phyloP scores from a whole-genome alignment of 768 basidiomycete species.

The Mycena galericulata region DNA sequence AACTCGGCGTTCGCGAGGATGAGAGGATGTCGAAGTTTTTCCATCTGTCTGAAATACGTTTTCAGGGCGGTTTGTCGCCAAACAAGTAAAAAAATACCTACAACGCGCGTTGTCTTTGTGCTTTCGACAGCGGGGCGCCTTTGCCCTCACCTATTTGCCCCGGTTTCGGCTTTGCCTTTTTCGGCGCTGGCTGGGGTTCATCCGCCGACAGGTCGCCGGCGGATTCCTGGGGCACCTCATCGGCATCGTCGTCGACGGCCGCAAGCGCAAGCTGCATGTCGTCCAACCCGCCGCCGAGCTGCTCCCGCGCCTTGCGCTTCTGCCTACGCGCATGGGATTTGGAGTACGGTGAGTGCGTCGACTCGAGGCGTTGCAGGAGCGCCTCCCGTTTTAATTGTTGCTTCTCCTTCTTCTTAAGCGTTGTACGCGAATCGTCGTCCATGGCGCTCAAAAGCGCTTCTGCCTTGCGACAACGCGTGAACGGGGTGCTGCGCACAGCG shows the following conservation, averaged over 20 bases:
- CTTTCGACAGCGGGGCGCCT: slow-evolving; percentile 64
- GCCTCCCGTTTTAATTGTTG: slow-evolving; percentile 73
- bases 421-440: slow-evolving; percentile 39
- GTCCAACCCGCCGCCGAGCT: slow-evolving; percentile 59
- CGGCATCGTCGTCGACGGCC: slow-evolving; percentile 56
- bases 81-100: slow-evolving; percentile 51
- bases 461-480: slow-evolving; percentile 46
- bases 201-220: slow-evolving; percentile 33
- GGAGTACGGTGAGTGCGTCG: slow-evolving; percentile 67
- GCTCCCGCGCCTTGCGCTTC: slow-evolving; percentile 76
- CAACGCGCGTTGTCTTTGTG: slow-evolving; percentile 78
- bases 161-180: slow-evolving; percentile 44
- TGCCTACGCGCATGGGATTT: slow-evolving; percentile 78
- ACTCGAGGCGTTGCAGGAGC: slow-evolving; percentile 74
- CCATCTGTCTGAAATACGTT: slow-evolving; percentile 61
- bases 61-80: neutral
- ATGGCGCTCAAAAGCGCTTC: slow-evolving; percentile 57
- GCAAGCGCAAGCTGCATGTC: slow-evolving; percentile 68
- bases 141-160: slow-evolving; percentile 79
- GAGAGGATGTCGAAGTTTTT: slow-evolving; percentile 76
- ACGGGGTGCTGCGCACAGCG: slow-evolving; percentile 22
- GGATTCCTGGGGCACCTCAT: slow-evolving; percentile 30
- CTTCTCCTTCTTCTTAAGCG: slow-evolving; percentile 74
- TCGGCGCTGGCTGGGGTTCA: slow-evolving; percentile 34
- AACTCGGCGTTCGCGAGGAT: slow-evolving; percentile 77